Evolutionary conservation across 805 yeast genomes (phyloP).

Genomic region (Candida argentea): DNA sequence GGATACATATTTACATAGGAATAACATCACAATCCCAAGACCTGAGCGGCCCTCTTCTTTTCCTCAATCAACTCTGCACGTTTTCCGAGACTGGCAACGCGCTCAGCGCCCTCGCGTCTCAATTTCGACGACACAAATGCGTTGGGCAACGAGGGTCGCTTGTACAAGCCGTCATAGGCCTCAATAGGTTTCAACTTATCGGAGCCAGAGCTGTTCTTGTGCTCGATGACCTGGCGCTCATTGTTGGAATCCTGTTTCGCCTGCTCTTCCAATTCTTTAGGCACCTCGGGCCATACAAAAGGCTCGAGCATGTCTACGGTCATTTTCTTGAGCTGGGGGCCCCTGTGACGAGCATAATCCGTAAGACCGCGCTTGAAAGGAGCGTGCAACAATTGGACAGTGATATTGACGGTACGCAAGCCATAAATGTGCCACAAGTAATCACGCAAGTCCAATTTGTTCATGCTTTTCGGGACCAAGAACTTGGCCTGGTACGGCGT

Average conservation of each 20-base stretch:
- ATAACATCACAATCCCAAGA: too few relatives aligned
- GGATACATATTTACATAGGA: too few relatives aligned
- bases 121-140: constrained; percentile 21
- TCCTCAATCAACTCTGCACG: constrained; percentile 16
- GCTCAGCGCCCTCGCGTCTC: constrained; percentile 16
- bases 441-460: constrained; percentile 90
- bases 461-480: constrained; percentile 87
- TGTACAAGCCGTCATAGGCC: constrained; percentile 64
- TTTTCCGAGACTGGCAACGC: constrained; percentile 10
- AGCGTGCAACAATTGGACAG: constrained; percentile 76
- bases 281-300: constrained; percentile 80
- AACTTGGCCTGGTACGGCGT: constrained; percentile 97
- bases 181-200: constrained; percentile 57
- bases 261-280: constrained; percentile 25
- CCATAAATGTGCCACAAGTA: constrained; percentile 87
- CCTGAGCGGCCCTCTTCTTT: constrained; percentile 18
- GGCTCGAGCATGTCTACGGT: constrained; percentile 94
- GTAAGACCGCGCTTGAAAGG: constrained; percentile 43
- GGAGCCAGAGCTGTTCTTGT: constrained; percentile 48
- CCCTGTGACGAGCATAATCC: constrained; percentile 63
- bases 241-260: constrained; percentile 34
- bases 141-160: constrained; percentile 33
- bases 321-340: constrained; percentile 86
- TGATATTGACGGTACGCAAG: constrained; percentile 76
- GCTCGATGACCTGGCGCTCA: constrained; percentile 41